These are phyloP conservation scores for Apiospora arundinis DNA, from an alignment of 2,329 filamentous ascomycete genomes.

Conservation along the genomic window DNA sequence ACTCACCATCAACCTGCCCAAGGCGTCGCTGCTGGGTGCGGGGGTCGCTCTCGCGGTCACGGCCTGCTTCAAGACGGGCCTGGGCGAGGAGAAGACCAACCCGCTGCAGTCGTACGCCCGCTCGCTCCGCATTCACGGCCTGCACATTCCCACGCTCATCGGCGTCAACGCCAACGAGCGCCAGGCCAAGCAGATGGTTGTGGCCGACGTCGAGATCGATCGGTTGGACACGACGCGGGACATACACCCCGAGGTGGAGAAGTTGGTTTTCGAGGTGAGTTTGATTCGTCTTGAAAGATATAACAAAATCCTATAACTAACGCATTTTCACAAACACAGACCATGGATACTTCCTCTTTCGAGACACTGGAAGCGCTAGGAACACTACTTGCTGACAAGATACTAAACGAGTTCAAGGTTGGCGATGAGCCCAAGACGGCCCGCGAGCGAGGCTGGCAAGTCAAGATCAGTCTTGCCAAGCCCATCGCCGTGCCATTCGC, in stretches of 20 bases:
- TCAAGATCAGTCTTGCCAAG: slow-evolving; percentile 72
- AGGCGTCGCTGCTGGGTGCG: slow-evolving; percentile 70
- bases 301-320: neutral
- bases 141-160: slow-evolving; percentile 71
- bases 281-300: neutral
- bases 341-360: slow-evolving; percentile 62
- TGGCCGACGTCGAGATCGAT: slow-evolving; percentile 69
- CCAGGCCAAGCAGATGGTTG: slow-evolving; percentile 67
- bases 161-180: slow-evolving; percentile 78
- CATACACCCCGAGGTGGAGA: slow-evolving; percentile 62
- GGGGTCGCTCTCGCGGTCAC: slow-evolving; percentile 60
- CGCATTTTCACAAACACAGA: slow-evolving; percentile 41
- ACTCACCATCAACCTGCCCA: slow-evolving; percentile 65
- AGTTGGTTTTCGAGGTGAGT: slow-evolving; percentile 66
- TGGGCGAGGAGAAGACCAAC: slow-evolving; percentile 36
- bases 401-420: slow-evolving; percentile 51
- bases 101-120: slow-evolving; percentile 39
- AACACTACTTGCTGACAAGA: slow-evolving; percentile 50
- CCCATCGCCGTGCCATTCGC: slow-evolving; percentile 76
- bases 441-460: slow-evolving; percentile 52
- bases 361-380: slow-evolving; percentile 70
- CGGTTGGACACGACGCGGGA: slow-evolving; percentile 53
- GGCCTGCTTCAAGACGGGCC: slow-evolving; percentile 45
- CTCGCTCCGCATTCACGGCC: slow-evolving; percentile 57
- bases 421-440: slow-evolving; percentile 42